Evolutionary conservation across 192 early-diverging fungal genomes (phyloP), one percentile per base, ranked within the genome.

Genomic region (Spizellomyces sp.): DNA sequence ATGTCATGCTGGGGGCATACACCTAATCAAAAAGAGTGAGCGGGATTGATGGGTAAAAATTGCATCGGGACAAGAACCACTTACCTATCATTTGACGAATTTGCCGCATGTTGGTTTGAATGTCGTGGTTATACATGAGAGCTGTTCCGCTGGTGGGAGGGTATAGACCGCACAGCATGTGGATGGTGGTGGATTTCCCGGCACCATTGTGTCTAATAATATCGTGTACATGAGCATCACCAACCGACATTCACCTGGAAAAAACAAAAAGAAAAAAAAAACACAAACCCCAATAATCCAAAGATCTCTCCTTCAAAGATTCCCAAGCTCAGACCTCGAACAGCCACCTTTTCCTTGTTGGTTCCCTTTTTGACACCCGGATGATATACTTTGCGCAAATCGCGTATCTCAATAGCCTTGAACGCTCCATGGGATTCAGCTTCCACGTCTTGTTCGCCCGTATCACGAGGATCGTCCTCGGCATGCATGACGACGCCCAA

Each of bases 1-100:
- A 90, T 83, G 56, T 90, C 89, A 56, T 90, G 85, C 77, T 89
- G 74, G 19, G 91, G 90, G 66, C 90, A 92, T 22, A 92, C 81
- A 19, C 90, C 91, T 43, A 36, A 36, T 36, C 27, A 36, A 36
- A 36, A 36, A 36, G 27, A 36, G 27, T 36, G 27, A 36, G 27
- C 27, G 27, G 27, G 0, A 36, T 36, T 36, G 27, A 36, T 36
- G 27, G 3, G 27, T 36, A 36, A 36, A 36, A 36, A 0, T 36
- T 36, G 27, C 1, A 36, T 0, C 27, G 27, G 27, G n/a, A n/a
- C n/a, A n/a, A n/a, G 27, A 36, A 36, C 27, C 0, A 3, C 27
- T 36, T 36, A 36, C 27, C 27, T 3, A 91, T 90, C 50, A 78
- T 78, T 6, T 80, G 74, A 66, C 89, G 90, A 0, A 92, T 86